Evolutionary conservation across 2,329 filamentous ascomycete genomes (phyloP).

Genomic region (Aspergillus fijiensis): DNA sequence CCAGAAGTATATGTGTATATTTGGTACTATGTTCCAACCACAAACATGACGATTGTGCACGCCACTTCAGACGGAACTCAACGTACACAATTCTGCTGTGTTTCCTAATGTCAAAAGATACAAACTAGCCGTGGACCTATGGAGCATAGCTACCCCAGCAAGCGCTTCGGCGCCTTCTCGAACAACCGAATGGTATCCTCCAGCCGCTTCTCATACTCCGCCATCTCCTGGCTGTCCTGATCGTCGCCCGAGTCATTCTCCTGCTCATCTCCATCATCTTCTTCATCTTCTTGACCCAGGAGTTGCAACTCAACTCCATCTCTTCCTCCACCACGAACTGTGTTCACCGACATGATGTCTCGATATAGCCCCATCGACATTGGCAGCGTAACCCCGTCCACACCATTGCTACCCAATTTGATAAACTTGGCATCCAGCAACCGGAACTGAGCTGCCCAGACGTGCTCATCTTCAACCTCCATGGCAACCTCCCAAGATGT

Average conservation of each 20-base stretch:
- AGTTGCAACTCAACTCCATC: constrained; percentile 11
- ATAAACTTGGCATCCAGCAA: constrained; percentile 24
- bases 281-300: not conserved
- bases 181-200: constrained; percentile 25
- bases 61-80: too few species aligned
- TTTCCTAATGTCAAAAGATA: too few species aligned
- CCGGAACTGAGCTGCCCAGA: constrained; percentile 29
- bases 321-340: constrained; percentile 9
- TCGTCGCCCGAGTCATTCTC: constrained; percentile 7
- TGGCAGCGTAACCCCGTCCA: constrained; percentile 15
- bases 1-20: too few species aligned
- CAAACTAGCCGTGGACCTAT: too few species aligned
- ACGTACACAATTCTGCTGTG: too few species aligned
- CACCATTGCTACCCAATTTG: constrained; percentile 10
- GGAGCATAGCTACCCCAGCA: constrained; percentile 13
- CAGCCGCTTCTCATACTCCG: constrained; percentile 24
- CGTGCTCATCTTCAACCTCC: constrained; percentile 26
- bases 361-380: constrained; percentile 23
- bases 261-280: not conserved
- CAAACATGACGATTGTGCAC: too few species aligned
- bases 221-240: constrained; percentile 17
- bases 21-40: too few species aligned
- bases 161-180: constrained; percentile 26
- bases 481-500: constrained; percentile 25
- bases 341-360: constrained; percentile 25